These are phyloP conservation scores for Hanseniaspora lindneri DNA, from an alignment of 805 yeast genomes.

Conservation along the genomic window DNA sequence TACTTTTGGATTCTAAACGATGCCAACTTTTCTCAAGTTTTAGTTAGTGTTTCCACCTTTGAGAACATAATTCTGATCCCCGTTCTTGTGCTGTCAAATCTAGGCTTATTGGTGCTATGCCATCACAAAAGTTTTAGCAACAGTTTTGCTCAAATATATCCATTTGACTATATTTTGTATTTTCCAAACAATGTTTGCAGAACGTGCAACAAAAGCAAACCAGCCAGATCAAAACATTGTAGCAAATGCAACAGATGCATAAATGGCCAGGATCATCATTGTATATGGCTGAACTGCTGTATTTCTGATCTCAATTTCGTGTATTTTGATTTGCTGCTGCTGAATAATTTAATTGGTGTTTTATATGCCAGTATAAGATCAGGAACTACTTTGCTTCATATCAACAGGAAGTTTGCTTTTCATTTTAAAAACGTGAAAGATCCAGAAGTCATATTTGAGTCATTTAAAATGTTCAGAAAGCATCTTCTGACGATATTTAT, in stretches of 20 bases:
- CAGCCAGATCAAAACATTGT: slow-evolving; percentile 69
- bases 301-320: slow-evolving; percentile 54
- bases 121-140: slow-evolving; percentile 21
- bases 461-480: slow-evolving; percentile 18
- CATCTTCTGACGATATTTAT: slow-evolving; percentile 33
- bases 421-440: slow-evolving; percentile 18
- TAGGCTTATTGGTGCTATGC: slow-evolving; percentile 21
- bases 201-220: slow-evolving; percentile 52
- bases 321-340: slow-evolving; percentile 47
- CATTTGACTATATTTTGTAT: slow-evolving; percentile 43
- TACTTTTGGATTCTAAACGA: background rate
- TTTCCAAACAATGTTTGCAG: slow-evolving; percentile 39
- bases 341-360: slow-evolving; percentile 37
- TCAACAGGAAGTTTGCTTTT: background rate
- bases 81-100: slow-evolving; percentile 18
- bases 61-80: slow-evolving; percentile 24
- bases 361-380: slow-evolving; percentile 34
- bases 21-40: slow-evolving; percentile 1
- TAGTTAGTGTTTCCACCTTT: slow-evolving; percentile 15
- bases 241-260: slow-evolving; percentile 54
- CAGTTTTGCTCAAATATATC: slow-evolving; percentile 20
- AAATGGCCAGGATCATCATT: slow-evolving; percentile 59
- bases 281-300: slow-evolving; percentile 63
- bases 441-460: slow-evolving; percentile 15
- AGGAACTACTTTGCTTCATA: slow-evolving; percentile 14